Conservation (phyloP, 2,329 filamentous ascomycete species). For the Trichophaea hybrida region DNA sequence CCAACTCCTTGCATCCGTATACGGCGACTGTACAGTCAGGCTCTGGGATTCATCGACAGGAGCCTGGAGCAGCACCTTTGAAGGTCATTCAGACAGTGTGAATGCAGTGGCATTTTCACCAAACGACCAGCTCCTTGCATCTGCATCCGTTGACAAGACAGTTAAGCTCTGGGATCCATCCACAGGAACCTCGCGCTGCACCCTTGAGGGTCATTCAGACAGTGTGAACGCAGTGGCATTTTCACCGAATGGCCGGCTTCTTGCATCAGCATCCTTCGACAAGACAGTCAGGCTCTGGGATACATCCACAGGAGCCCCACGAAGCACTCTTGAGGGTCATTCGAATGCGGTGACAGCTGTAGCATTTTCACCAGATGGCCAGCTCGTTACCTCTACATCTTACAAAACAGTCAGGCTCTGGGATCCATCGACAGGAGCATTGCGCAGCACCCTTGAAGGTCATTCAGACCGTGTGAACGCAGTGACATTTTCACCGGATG, state of each 20-base stretch:
- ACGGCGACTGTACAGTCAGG: slow-evolving; percentile 91
- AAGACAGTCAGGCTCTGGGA: too few species aligned
- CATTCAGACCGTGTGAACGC: slow-evolving; percentile 76
- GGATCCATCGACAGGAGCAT: slow-evolving; percentile 51
- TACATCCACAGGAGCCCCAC: slow-evolving; percentile 48
- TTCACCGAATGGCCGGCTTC: slow-evolving; percentile 65
- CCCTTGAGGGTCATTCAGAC: slow-evolving; percentile 79
- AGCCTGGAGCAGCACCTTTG: slow-evolving; percentile 5
- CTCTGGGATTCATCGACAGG: slow-evolving; percentile 55
- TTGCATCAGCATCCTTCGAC: slow-evolving; percentile 17
- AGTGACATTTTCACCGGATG: slow-evolving; percentile 87
- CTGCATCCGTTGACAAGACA: slow-evolving; percentile 79
- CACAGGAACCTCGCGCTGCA: slow-evolving; percentile 63
- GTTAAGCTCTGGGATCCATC: slow-evolving; percentile 88
- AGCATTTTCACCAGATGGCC: neutral
- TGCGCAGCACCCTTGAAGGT: slow-evolving; percentile 69
- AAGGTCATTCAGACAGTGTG: slow-evolving; percentile 14
- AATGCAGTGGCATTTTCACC: slow-evolving; percentile 57
- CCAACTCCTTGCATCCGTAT: slow-evolving; percentile 67
- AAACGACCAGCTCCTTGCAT: slow-evolving; percentile 74
- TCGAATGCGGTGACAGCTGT: neutral
- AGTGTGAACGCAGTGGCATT: slow-evolving; percentile 92
- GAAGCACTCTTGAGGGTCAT: slow-evolving; percentile 9
- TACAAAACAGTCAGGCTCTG: neutral
- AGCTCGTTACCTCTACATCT: neutral